These are phyloP conservation scores for Phtheirospermum japonicum DNA, from an alignment of 257 asterid genomes.

Conservation along the genomic window DNA sequence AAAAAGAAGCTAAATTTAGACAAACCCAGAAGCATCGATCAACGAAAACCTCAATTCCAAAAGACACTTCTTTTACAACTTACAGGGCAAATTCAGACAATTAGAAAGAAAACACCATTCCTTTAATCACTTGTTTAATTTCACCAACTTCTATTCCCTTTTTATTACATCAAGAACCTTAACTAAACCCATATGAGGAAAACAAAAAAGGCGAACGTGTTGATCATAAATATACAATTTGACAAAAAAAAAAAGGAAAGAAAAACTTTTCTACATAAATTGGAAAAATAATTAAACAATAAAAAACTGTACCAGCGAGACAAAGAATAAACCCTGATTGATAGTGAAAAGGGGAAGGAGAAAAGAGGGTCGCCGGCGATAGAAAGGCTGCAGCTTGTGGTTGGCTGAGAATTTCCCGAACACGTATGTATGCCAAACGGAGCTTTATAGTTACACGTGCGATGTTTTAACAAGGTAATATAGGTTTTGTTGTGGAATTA, in stretches of 20 bases:
- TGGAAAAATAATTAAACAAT: no score
- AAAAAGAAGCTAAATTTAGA: background rate
- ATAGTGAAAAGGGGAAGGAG: background rate
- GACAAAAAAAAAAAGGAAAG: background rate
- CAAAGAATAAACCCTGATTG: conserved; percentile 1
- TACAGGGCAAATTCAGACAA: conserved; percentile 4
- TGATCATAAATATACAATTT: conserved; percentile 13
- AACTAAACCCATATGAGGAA: background rate
- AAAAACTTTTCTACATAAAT: background rate
- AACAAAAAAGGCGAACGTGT: background rate
- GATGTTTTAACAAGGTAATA: no score
- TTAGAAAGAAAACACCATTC: conserved; percentile 4
- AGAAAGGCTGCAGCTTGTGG: conserved; percentile 10
- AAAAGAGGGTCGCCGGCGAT: conserved; percentile 23
- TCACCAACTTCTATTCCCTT: no score
- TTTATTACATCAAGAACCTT: conserved; percentile 6
- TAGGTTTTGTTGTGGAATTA: no score
- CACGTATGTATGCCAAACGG: conserved; percentile 19
- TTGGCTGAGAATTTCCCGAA: background rate
- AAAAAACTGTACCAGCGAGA: background rate
- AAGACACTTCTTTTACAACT: background rate
- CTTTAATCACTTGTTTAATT: conserved; percentile 9
- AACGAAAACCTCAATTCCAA: background rate
- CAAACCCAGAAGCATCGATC: background rate
- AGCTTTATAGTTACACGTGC: no score